A percentile compares a stretch with the other conserved stretches of the same genome.
Conservation (phyloP, 148 eudicot genomes). For the Hydrangea macrophylla region DNA sequence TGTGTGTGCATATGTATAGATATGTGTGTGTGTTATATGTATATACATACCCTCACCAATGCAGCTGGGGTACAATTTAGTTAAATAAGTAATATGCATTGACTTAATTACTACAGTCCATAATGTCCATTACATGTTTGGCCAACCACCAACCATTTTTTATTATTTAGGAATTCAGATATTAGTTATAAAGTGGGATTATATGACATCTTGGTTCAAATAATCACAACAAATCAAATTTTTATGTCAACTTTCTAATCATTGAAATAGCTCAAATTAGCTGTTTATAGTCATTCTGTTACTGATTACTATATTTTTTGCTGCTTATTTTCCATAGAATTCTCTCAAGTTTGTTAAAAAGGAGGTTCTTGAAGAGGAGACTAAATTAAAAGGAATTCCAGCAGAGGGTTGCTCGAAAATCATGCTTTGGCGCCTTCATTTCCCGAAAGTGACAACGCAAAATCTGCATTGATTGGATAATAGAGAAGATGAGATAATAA, state of each 20-base stretch:
- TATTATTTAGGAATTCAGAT: background rate
- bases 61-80: background rate
- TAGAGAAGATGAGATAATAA: background rate
- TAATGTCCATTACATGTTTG: slow-evolving; percentile 2
- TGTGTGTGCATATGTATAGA: no score
- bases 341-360: slow-evolving; percentile 74
- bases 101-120: background rate
- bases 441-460: slow-evolving; percentile 34
- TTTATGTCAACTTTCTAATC: background rate
- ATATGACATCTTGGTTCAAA: background rate
- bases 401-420: slow-evolving; percentile 67
- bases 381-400: slow-evolving; percentile 70
- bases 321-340: slow-evolving; percentile 39
- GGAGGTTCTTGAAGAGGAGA: slow-evolving; percentile 77
- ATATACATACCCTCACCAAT: slow-evolving; percentile 10
- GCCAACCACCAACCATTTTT: background rate
- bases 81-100: background rate
- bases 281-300: background rate
- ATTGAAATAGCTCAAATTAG: no score
- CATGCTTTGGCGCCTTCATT: slow-evolving; percentile 61
- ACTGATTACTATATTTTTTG: background rate
- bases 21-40: no score
- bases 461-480: slow-evolving; percentile 10
- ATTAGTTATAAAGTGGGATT: background rate
- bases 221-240: background rate